Conservation (phyloP, 345 rosid genomes). For the Limnanthes douglasii region DNA sequence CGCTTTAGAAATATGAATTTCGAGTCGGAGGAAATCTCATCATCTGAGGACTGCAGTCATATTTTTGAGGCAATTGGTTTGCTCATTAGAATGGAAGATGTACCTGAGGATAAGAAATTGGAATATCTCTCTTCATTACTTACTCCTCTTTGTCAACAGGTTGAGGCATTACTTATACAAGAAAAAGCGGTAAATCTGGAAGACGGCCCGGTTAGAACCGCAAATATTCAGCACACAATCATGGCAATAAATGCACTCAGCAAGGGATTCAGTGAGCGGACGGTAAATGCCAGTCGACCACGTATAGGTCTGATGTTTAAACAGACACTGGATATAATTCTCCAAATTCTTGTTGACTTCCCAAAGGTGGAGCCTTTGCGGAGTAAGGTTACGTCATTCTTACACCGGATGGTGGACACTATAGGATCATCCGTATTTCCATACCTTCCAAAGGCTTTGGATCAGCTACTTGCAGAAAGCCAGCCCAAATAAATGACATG, state of each 20-base stretch:
- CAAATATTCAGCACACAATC: slow-evolving; percentile 52
- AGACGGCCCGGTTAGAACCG: slow-evolving; percentile 39
- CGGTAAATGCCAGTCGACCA: slow-evolving; percentile 79
- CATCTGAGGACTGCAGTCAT: slow-evolving; percentile 77
- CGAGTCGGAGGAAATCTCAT: slow-evolving; percentile 31
- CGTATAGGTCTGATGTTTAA: slow-evolving; percentile 85
- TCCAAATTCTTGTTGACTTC: slow-evolving; percentile 61
- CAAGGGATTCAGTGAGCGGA: slow-evolving; percentile 98
- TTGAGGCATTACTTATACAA: slow-evolving; percentile 40
- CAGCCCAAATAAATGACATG: slow-evolving; percentile 91
- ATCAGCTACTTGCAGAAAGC: slow-evolving; percentile 75
- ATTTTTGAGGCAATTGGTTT: slow-evolving; percentile 96
- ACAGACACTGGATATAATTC: slow-evolving; percentile 86
- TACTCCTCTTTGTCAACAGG: slow-evolving; percentile 85
- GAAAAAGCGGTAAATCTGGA: slow-evolving; percentile 30
- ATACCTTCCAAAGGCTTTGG: slow-evolving; percentile 84
- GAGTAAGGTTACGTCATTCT: slow-evolving; percentile 78
- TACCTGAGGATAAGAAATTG: slow-evolving; percentile 69
- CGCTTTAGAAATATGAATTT: slow-evolving; percentile 39
- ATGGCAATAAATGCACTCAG: slow-evolving; percentile 90
- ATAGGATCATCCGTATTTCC: slow-evolving; percentile 88
- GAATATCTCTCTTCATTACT: slow-evolving; percentile 81
- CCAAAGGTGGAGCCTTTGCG: slow-evolving; percentile 72
- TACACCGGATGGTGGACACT: slow-evolving; percentile 96
- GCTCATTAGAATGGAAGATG: slow-evolving; percentile 85